A percentile compares a stretch with the other conserved stretches of the same genome.
phyloP scores from a whole-genome alignment of 345 rosid genomes.

The Limnanthes douglasii region DNA sequence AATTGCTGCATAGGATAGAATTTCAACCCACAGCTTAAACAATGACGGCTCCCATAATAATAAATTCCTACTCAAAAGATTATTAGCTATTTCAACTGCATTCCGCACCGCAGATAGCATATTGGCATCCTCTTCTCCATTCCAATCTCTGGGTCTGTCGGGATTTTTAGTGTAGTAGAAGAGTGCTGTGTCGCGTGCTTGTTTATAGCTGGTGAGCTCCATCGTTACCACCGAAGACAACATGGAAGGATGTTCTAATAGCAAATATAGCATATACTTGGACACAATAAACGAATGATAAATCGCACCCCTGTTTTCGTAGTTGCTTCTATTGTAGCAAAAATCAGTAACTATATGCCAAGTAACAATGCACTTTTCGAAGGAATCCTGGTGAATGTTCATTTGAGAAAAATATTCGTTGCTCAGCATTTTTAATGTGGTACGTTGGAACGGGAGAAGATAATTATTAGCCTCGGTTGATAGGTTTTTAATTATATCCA shows the following conservation, averaged over 20 bases:
- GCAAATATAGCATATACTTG: background rate
- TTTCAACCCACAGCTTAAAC: background rate
- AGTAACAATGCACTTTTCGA: background rate
- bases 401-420: background rate
- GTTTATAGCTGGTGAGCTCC: background rate
- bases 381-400: background rate
- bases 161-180: background rate
- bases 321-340: background rate
- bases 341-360: background rate
- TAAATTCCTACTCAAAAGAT: background rate
- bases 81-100: background rate
- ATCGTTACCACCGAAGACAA: background rate
- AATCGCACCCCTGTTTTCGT: background rate
- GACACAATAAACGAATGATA: background rate
- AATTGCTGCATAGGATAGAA: background rate
- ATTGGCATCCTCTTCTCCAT: background rate
- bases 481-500: no score
- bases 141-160: background rate
- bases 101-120: background rate
- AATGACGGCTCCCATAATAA: background rate
- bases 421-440: background rate
- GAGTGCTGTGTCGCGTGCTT: background rate
- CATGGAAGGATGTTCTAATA: background rate
- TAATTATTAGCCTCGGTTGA: background rate
- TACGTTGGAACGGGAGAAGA: background rate